Percentiles rank a stretch among this genome's conserved stretches.
phyloP scores from a whole-genome alignment of 129 eudicot species.

The Saussurea involucrata region DNA sequence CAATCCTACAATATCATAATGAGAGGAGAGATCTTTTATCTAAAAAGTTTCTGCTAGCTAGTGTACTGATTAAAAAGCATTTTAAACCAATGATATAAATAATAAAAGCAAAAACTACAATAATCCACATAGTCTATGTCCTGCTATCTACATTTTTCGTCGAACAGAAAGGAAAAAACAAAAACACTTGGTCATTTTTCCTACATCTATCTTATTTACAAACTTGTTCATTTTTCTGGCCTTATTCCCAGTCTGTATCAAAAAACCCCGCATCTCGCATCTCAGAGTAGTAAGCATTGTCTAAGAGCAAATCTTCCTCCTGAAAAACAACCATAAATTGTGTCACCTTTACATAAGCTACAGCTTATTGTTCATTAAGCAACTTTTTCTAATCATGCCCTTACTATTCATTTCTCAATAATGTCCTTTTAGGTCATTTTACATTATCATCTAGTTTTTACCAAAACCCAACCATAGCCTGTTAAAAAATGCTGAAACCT shows the following conservation, averaged over 20 bases:
- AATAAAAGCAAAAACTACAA: background rate
- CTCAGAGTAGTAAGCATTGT: conserved; percentile 77
- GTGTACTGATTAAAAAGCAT: background rate
- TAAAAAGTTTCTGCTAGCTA: background rate
- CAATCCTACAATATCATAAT: too few relatives aligned
- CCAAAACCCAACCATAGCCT: background rate
- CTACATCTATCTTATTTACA: conserved; percentile 22
- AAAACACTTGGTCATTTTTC: background rate
- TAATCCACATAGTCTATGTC: background rate
- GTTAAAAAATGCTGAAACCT: background rate
- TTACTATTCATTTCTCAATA: too few relatives aligned
- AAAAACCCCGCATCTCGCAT: conserved; percentile 92
- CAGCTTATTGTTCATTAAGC: background rate
- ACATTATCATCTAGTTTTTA: background rate
- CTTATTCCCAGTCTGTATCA: conserved; percentile 67
- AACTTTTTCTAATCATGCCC: too few relatives aligned
- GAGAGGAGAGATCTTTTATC: too few relatives aligned
- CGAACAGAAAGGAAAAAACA: background rate
- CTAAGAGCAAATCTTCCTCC: conserved; percentile 83
- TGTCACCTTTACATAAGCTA: background rate
- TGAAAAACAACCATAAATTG: conserved; percentile 14
- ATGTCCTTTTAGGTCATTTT: too few relatives aligned
- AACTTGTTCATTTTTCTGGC: too few relatives aligned
- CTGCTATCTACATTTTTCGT: conserved; percentile 12
- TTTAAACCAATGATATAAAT: background rate